Conservation (phyloP, 2,329 filamentous ascomycete genomes). For the Proliferodiscus dingleyae region DNA sequence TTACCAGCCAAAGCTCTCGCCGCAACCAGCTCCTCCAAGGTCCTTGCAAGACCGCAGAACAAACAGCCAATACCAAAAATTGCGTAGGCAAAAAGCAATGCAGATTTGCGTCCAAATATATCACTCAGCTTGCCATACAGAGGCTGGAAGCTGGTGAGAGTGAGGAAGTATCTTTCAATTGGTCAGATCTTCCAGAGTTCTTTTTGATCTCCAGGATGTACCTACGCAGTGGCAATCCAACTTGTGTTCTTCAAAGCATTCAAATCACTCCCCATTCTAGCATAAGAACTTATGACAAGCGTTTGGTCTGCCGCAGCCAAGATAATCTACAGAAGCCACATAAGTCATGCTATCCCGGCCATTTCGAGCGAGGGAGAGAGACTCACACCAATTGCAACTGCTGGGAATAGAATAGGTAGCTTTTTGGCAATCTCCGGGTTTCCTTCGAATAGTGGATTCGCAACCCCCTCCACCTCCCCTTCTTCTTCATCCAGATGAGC, state of each 20-base stretch:
- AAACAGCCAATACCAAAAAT: conserved; percentile 63
- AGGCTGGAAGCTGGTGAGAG: conserved; percentile 69
- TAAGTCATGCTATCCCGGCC: neutral
- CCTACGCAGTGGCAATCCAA: conserved; percentile 62
- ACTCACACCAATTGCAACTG: conserved; percentile 56
- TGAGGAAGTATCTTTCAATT: conserved; percentile 57
- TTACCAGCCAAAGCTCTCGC: conserved; percentile 46
- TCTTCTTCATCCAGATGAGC: conserved; percentile 13
- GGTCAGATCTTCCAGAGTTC: no score
- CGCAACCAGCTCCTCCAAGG: conserved; percentile 61
- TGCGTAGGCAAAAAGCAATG: conserved; percentile 58
- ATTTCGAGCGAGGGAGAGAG: neutral
- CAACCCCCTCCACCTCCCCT: conserved; percentile 10
- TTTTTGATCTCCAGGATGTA: no score
- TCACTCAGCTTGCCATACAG: conserved; percentile 67
- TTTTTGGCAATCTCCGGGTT: conserved; percentile 31
- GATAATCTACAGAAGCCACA: conserved; percentile 49
- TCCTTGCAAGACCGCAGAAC: conserved; percentile 56
- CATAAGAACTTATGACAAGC: conserved; percentile 72
- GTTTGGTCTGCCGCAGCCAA: conserved; percentile 72
- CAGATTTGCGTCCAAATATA: conserved; percentile 65
- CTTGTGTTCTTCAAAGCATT: conserved; percentile 69
- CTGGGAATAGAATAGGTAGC: conserved; percentile 56
- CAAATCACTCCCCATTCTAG: conserved; percentile 70
- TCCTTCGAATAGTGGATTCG: conserved; percentile 22